phyloP scores from a whole-genome alignment of 2,329 filamentous ascomycete species.

The Ophiostoma quercus region DNA sequence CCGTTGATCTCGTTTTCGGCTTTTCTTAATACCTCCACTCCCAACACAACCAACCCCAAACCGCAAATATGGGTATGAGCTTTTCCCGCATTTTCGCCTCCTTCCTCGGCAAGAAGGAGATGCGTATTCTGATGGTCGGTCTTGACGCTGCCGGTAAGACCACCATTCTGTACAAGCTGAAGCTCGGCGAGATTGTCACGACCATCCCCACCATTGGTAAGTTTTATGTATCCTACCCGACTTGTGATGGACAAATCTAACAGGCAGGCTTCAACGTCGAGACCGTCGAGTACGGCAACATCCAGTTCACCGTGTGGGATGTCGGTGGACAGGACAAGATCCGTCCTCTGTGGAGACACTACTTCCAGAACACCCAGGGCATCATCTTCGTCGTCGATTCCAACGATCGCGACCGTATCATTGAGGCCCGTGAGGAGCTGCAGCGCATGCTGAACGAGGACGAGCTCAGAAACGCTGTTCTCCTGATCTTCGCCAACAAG shows the following conservation, averaged over 20 bases:
- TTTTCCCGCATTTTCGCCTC: constrained; percentile 95
- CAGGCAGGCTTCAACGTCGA: constrained; percentile 95
- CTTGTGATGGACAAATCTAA: not conserved
- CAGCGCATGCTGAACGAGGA: constrained; percentile 99
- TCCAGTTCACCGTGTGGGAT: constrained; percentile 99
- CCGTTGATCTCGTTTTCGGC: constrained; percentile 18
- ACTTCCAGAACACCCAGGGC: constrained; percentile 99
- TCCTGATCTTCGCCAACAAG: constrained; percentile 99
- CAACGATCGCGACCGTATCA: constrained; percentile 97
- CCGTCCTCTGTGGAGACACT: constrained; percentile 97
- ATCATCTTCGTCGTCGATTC: constrained; percentile 99
- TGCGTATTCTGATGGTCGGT: constrained; percentile 99
- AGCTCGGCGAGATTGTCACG: constrained; percentile 98
- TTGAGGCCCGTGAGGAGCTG: constrained; percentile 93
- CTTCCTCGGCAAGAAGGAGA: constrained; percentile 99
- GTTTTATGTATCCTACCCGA: no score
- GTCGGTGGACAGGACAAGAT: constrained; percentile 99
- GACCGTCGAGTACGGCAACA: constrained; percentile 99
- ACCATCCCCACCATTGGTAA: constrained; percentile 97
- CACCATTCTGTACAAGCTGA: constrained; percentile 99
- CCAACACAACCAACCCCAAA: constrained; percentile 19
- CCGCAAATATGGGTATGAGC: constrained; percentile 90
- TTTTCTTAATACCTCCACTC: not conserved
- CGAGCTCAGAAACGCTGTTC: constrained; percentile 93
- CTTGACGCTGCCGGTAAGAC: constrained; percentile 99